A percentile compares a stretch with the other conserved stretches of the same genome.
These are phyloP conservation scores for Monilinia laxa DNA, from an alignment of 2,329 filamentous ascomycete genomes.

Conservation along the genomic window DNA sequence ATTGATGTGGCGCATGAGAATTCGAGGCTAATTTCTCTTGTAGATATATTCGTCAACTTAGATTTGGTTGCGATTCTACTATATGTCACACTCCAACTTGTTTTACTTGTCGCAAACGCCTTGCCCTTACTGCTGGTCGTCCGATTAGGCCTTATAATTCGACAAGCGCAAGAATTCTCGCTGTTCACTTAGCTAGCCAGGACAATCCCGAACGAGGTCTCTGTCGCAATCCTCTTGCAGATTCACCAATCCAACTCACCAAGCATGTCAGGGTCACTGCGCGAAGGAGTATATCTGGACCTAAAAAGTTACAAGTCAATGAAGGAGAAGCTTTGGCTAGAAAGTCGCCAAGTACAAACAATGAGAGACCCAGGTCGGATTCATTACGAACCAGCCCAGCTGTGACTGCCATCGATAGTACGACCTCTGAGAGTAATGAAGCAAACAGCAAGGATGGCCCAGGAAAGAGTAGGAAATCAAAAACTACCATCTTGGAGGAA, in stretches of 20 bases:
- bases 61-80: slow-evolving; percentile 70
- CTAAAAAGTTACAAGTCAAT: background rate
- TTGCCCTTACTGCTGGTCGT: slow-evolving; percentile 59
- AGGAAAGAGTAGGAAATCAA: slow-evolving; percentile 1
- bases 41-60: slow-evolving; percentile 79
- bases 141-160: slow-evolving; percentile 78
- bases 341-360: background rate
- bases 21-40: slow-evolving; percentile 22
- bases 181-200: slow-evolving; percentile 76
- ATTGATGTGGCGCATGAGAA: background rate
- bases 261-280: slow-evolving; percentile 11
- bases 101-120: slow-evolving; percentile 71
- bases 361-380: background rate
- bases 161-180: slow-evolving; percentile 77
- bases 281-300: slow-evolving; percentile 13
- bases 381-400: background rate
- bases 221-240: slow-evolving; percentile 49
- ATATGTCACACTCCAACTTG: slow-evolving; percentile 75
- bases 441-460: background rate
- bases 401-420: background rate
- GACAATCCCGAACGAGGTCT: slow-evolving; percentile 71
- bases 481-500: slow-evolving; percentile 27
- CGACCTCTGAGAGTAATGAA: background rate
- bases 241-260: slow-evolving; percentile 17
- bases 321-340: background rate